Evolutionary conservation across 176 grass and related monocot species (phyloP).

Genomic region (Triticum dicoccoides): DNA sequence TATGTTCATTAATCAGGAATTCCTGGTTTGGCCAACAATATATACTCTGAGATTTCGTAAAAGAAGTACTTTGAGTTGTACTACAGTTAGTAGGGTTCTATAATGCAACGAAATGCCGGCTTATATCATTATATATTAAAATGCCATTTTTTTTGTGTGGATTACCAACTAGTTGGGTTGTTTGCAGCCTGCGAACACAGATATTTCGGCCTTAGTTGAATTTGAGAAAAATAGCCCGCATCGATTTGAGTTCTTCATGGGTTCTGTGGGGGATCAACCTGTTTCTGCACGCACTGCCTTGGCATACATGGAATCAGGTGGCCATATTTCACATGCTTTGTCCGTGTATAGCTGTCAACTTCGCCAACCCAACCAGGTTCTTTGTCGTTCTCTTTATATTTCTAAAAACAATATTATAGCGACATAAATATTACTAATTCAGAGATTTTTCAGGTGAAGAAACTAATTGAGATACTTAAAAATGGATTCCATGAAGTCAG

Average conservation of each 20-base stretch:
- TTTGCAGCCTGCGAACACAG: constrained; percentile 84
- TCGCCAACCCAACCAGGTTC: constrained; percentile 16
- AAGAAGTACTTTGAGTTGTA: background rate
- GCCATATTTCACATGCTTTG: too few relatives aligned
- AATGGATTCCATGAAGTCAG: constrained; percentile 89
- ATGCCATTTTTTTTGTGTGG: background rate
- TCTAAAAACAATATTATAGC: background rate
- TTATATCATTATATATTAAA: constrained; percentile 15
- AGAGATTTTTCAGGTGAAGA: constrained; percentile 74
- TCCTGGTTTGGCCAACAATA: background rate
- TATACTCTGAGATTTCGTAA: background rate
- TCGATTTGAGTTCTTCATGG: constrained; percentile 98
- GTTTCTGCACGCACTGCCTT: too few relatives aligned
- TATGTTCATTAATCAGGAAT: background rate
- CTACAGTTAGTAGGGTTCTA: too few relatives aligned
- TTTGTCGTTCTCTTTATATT: constrained; percentile 44
- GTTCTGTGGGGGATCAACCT: constrained; percentile 32
- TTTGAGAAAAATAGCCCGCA: constrained; percentile 96
- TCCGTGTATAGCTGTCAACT: too few relatives aligned
- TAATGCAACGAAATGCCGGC: background rate
- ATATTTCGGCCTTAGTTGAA: constrained; percentile 96
- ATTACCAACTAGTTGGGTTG: constrained; percentile 24
- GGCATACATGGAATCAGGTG: too few relatives aligned
- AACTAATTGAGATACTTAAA: constrained; percentile 91
- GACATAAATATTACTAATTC: constrained; percentile 5